Evolutionary conservation across 1,284 basidiomycete species (phyloP), one percentile per base, ranked within the genome.

Genomic region (Rhizopogon parksii): DNA sequence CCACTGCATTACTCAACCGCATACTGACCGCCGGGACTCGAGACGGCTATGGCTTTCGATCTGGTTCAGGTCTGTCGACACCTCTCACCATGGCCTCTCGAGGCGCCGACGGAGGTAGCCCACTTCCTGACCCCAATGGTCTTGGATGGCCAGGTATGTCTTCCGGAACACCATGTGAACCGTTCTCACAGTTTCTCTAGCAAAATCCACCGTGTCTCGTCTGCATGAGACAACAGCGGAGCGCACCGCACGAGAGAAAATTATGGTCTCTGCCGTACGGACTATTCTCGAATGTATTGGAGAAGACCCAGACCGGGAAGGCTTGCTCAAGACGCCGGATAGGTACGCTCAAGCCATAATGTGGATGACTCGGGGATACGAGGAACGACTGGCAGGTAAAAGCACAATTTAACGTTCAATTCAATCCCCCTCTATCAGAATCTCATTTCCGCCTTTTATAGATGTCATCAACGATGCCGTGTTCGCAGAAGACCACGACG

Each of bases 351-450:
- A 99, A 69, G 95, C 96, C 25, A 75, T 99, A 49, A 83, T 99
- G 75, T 99, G 94, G 94, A 97, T 99, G 95, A 99, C 96, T 34
- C 87, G 89, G 63, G 96, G 96, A 2, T 99, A 99, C 71, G 96
- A 98, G 67, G 95, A 98, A 68, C 81, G 91, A 57, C 71, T 99
- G 56, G 82, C 84, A 70, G 91, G 92, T 91, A 54, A 52, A 24
- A 53, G 49, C 52, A 50, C 30, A 50, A 37, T 46, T 59, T 58
- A 45, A 54, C 52, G 35, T 45, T 50, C 53, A 15, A 40, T 24
- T 6, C 21, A 35, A 34, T 46, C 25, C 35, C 40, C 7, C 37
- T 24, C 27, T 39, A 32, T 53, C 51, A 52, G 54, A 25, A 36
- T 53, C 35, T 32, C 17, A 35, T 45, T 27, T 51, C 47, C 40